Evolutionary conservation across 2,329 filamentous ascomycete species (phyloP).

Genomic region (Kalmusia sp.): DNA sequence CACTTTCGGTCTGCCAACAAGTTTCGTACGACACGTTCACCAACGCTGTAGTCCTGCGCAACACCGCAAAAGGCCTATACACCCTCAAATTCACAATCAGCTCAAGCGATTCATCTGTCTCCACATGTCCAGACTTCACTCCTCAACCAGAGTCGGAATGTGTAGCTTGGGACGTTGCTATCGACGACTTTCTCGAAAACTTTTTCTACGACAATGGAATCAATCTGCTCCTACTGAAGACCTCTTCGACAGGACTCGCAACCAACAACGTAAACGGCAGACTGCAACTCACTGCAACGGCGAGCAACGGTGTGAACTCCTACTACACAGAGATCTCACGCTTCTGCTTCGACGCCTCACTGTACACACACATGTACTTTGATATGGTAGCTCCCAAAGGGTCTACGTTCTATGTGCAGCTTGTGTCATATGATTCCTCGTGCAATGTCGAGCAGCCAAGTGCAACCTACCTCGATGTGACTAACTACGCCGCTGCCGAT

Average conservation of each 20-base stretch:
- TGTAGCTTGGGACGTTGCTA: conserved; percentile 12
- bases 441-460: conserved; percentile 4
- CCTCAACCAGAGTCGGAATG: conserved; percentile 7
- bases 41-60: conserved; percentile 10
- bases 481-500: conserved; percentile 10
- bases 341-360: conserved; percentile 11
- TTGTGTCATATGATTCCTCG: conserved; percentile 6
- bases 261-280: neutral
- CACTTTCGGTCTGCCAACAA: conserved; percentile 8
- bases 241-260: neutral
- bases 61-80: conserved; percentile 4
- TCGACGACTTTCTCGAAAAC: conserved; percentile 10
- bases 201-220: conserved; percentile 11
- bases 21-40: conserved; percentile 8
- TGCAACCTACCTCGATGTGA: conserved; percentile 5
- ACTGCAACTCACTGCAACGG: neutral
- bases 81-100: conserved; percentile 8
- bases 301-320: conserved; percentile 6
- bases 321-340: conserved; percentile 13
- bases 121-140: conserved; percentile 12
- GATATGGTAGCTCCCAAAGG: conserved; percentile 8
- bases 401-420: conserved; percentile 5
- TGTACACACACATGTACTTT: conserved; percentile 13
- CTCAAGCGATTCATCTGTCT: neutral
- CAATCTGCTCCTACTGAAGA: conserved; percentile 8